Evolutionary conservation across 208 protist genomes (phyloP).

Genomic region (Trypanosoma theileri): DNA sequence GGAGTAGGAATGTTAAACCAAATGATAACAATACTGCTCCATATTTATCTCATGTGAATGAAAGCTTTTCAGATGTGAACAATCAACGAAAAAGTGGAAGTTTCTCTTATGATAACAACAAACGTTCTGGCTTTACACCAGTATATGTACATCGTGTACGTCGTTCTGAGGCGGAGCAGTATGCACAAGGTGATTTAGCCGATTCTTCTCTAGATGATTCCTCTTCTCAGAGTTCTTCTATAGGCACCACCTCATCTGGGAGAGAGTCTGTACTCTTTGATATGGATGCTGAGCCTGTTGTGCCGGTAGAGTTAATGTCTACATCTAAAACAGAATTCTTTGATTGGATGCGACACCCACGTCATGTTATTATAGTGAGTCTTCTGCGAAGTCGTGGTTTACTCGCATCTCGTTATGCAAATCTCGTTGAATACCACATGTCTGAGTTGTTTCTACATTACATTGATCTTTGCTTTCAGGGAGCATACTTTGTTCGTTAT

Average conservation of each 20-base stretch:
- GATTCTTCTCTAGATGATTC: neutral
- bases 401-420: conserved; percentile 46
- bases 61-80: no score
- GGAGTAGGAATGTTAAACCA: no score
- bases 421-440: conserved; percentile 87
- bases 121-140: neutral
- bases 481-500: conserved; percentile 82
- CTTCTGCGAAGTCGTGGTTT: conserved; percentile 68
- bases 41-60: no score
- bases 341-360: conserved; percentile 60
- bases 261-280: conserved; percentile 21
- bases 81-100: neutral
- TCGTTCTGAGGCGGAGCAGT: neutral
- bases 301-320: conserved; percentile 50
- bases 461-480: conserved; percentile 52
- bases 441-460: conserved; percentile 75
- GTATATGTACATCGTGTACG: neutral
- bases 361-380: conserved; percentile 54
- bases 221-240: neutral
- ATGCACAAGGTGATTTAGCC: neutral
- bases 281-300: conserved; percentile 57
- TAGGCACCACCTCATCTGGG: neutral
- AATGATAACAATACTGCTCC: neutral
- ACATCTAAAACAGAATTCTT: conserved; percentile 26
- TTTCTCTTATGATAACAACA: neutral